phyloP scores from a whole-genome alignment of 1,139 yeast species.

The Kodamaea sp. region DNA sequence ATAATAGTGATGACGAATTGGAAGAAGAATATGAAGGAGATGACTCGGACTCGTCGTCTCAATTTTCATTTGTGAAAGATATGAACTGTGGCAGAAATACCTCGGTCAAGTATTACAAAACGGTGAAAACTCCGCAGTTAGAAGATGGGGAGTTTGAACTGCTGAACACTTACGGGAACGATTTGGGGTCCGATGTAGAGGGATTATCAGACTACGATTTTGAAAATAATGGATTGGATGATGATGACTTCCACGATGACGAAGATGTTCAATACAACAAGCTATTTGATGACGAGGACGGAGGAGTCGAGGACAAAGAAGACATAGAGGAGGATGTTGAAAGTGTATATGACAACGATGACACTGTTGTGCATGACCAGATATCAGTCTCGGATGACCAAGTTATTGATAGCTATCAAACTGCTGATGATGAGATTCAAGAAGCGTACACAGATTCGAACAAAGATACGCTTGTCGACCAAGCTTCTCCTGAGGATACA shows the following conservation, averaged over 20 bases:
- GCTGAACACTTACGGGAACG: constrained; percentile 30
- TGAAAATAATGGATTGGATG: constrained; percentile 47
- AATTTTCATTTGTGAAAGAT: constrained; percentile 61
- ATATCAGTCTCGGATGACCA: neutral
- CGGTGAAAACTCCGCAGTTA: constrained; percentile 22
- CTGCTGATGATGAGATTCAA: neutral
- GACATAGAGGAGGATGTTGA: constrained; percentile 25
- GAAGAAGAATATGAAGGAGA: constrained; percentile 21
- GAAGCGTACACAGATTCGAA: neutral
- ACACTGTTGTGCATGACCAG: neutral
- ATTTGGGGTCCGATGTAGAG: constrained; percentile 35
- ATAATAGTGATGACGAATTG: constrained; percentile 10
- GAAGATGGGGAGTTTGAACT: constrained; percentile 8
- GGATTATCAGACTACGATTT: constrained; percentile 45
- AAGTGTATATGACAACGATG: constrained; percentile 1
- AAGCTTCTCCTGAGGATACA: neutral
- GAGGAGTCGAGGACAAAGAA: constrained; percentile 3
- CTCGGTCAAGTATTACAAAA: constrained; percentile 62
- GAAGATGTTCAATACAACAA: constrained; percentile 38
- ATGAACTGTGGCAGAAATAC: constrained; percentile 59
- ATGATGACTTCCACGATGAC: constrained; percentile 45
- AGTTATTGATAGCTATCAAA: neutral
- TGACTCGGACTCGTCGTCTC: constrained; percentile 40
- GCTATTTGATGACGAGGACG: constrained; percentile 21
- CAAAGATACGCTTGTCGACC: neutral